Evolutionary conservation across 345 rosid species (phyloP).

Genomic region (Noccaea bulbosa): DNA sequence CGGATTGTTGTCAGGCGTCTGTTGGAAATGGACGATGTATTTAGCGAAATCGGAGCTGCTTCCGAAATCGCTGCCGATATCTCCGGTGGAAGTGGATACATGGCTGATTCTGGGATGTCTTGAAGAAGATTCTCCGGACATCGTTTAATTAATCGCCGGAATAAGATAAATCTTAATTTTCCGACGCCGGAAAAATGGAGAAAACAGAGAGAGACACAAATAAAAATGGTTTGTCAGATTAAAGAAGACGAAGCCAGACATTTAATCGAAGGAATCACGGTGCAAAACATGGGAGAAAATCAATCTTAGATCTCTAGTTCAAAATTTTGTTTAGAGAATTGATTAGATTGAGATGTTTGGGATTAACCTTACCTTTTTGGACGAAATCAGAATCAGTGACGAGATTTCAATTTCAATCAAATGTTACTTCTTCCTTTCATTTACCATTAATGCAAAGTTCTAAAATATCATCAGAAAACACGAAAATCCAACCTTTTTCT

Average conservation of each 20-base stretch:
- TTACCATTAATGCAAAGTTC: conserved; percentile 17
- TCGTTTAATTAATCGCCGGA: conserved; percentile 13
- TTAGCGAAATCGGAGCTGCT: conserved; percentile 42
- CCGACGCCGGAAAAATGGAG: conserved; percentile 28
- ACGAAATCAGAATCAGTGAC: conserved; percentile 24
- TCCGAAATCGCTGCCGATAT: conserved; percentile 52
- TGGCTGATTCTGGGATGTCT: conserved; percentile 51
- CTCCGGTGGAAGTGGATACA: conserved; percentile 40
- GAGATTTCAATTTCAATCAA: background rate
- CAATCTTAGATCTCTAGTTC: background rate
- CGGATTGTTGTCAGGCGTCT: conserved; percentile 67
- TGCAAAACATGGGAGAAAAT: background rate
- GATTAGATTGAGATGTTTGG: conserved; percentile 10
- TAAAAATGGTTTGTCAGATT: conserved; percentile 1
- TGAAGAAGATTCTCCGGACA: conserved; percentile 46
- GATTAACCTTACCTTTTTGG: conserved; percentile 28
- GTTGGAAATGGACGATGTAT: conserved; percentile 62
- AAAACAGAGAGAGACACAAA: background rate
- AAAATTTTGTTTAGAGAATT: background rate
- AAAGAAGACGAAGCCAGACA: background rate
- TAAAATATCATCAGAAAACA: background rate
- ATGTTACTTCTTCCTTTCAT: conserved; percentile 10
- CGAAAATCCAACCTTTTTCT: background rate
- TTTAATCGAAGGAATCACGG: too few relatives aligned
- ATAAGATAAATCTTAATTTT: background rate